Evolutionary conservation across 1,139 yeast genomes (phyloP).

Genomic region (Wickerhamiella pararugosa): DNA sequence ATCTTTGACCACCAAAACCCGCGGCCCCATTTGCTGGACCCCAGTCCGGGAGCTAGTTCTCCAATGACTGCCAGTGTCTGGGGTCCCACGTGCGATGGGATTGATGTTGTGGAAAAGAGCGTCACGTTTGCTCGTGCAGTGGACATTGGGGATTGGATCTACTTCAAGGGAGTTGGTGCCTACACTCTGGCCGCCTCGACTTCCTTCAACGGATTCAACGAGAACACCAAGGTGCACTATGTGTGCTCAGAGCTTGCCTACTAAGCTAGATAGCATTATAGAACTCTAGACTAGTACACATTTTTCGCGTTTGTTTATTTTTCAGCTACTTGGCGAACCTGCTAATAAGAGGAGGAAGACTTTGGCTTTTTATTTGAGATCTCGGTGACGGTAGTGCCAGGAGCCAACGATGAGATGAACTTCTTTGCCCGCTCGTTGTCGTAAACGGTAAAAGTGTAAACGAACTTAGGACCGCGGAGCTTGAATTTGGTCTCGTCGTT

Average conservation of each 20-base stretch:
- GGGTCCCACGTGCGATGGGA: conserved; percentile 98
- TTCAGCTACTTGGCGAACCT: neutral
- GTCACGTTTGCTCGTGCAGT: conserved; percentile 44
- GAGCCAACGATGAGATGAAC: conserved; percentile 96
- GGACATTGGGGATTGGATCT: conserved; percentile 83
- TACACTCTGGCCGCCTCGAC: conserved; percentile 87
- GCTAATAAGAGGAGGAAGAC: conserved; percentile 13
- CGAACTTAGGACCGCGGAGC: conserved; percentile 91
- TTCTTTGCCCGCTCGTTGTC: conserved; percentile 97
- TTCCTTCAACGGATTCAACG: conserved; percentile 69
- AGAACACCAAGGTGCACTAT: conserved; percentile 43
- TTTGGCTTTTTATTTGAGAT: conserved; percentile 23
- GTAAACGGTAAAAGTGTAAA: conserved; percentile 90
- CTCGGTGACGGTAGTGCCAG: conserved; percentile 62
- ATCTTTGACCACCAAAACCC: conserved; percentile 86
- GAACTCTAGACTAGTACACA: too few species aligned
- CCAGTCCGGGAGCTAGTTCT: conserved; percentile 28
- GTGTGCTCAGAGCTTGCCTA: conserved; percentile 32
- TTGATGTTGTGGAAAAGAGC: conserved; percentile 60
- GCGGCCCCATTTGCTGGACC: conserved; percentile 47
- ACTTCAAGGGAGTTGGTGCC: conserved; percentile 79
- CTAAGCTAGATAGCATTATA: too few species aligned
- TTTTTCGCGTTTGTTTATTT: too few species aligned
- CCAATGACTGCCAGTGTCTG: conserved; percentile 44
- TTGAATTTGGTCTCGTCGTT: conserved; percentile 95